A percentile compares a stretch with the other conserved stretches of the same genome.
These are phyloP conservation scores for Fonsecaea nubica DNA, from an alignment of 2,329 filamentous ascomycete genomes.

Conservation along the genomic window DNA sequence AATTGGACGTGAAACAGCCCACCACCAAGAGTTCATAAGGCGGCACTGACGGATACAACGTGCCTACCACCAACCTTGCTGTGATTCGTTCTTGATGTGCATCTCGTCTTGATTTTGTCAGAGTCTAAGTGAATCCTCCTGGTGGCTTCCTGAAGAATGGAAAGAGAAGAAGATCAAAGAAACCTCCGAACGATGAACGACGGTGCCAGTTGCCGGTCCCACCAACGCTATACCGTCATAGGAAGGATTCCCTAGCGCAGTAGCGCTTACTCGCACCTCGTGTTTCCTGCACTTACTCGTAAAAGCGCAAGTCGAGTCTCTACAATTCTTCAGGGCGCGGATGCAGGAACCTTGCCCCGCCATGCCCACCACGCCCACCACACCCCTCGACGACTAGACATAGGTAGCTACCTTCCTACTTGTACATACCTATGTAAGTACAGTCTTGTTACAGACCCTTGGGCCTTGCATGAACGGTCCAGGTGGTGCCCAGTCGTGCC, in stretches of 20 bases:
- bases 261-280: slow-evolving; percentile 19
- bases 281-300: neutral
- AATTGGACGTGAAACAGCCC: neutral
- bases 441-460: neutral
- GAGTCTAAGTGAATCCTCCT: too few species aligned
- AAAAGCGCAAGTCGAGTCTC: too few species aligned
- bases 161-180: neutral
- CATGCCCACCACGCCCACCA: too few species aligned
- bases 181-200: neutral
- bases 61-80: too few species aligned
- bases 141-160: too few species aligned
- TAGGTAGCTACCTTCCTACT: too few species aligned
- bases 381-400: too few species aligned
- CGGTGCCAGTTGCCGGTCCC: neutral
- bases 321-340: slow-evolving; percentile 1
- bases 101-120: too few species aligned
- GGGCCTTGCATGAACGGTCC: slow-evolving; percentile 6
- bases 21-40: too few species aligned
- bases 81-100: too few species aligned
- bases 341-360: slow-evolving; percentile 7
- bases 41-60: too few species aligned
- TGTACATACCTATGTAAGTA: too few species aligned
- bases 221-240: slow-evolving; percentile 13
- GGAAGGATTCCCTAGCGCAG: slow-evolving; percentile 28
- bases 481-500: neutral